Percentiles rank a stretch among this genome's conserved stretches.
Conservation (phyloP, 148 eudicot genomes). For the Arbutus unedo region DNA sequence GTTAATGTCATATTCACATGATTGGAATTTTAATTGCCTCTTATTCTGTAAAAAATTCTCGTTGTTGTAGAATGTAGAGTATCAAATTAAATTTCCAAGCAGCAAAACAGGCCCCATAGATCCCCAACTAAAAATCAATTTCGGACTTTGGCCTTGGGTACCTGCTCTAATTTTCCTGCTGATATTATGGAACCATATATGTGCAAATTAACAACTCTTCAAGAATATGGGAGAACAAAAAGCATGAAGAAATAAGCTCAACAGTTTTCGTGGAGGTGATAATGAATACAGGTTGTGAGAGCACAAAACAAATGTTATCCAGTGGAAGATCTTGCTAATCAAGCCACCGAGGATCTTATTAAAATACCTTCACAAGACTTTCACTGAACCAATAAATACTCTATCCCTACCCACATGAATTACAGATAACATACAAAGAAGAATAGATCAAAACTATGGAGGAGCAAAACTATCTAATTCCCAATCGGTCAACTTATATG, state of each 20-base stretch:
- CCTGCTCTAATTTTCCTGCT: not conserved
- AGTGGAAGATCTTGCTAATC: not conserved
- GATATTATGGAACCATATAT: not conserved
- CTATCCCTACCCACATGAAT: not conserved
- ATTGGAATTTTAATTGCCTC: not conserved
- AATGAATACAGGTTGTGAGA: not conserved
- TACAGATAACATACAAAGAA: not conserved
- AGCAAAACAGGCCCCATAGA: conserved; percentile 10
- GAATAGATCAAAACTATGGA: not conserved
- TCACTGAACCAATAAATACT: not conserved
- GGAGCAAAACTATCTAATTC: not conserved
- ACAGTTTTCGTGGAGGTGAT: not conserved
- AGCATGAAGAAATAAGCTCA: not conserved
- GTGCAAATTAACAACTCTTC: not conserved
- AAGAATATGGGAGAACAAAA: not conserved
- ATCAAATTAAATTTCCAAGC: not conserved
- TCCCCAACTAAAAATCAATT: not conserved
- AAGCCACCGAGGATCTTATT: not conserved
- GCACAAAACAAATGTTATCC: not conserved
- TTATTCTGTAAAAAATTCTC: not conserved
- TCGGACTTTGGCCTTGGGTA: not conserved
- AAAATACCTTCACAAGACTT: not conserved
- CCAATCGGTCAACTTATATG: not conserved
- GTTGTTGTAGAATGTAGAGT: not conserved
- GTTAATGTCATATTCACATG: not conserved